Conservation (phyloP, 371 early-diverging fungal species). For the Actinomucor elegans region DNA sequence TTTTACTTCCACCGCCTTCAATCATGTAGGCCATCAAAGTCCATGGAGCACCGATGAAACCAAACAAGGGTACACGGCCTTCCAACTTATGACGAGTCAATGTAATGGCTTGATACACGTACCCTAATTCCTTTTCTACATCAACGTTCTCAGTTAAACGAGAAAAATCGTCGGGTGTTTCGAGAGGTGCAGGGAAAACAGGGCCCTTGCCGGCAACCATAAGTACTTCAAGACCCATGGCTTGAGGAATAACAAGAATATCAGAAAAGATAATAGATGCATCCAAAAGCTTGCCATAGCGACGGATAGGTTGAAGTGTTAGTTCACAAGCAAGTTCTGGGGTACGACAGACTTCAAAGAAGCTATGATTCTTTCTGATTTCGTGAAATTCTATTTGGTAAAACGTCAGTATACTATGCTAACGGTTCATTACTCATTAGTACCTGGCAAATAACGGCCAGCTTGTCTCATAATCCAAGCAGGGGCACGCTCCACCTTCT, state of each 20-base stretch:
- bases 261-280: constrained; percentile 98
- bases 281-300: constrained; percentile 88
- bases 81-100: constrained; percentile 84
- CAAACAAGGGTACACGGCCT: constrained; percentile 91
- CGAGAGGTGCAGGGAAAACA: constrained; percentile 85
- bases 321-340: constrained; percentile 93
- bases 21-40: constrained; percentile 98
- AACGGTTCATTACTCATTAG: background rate
- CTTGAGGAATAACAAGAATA: constrained; percentile 96
- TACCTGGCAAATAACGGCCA: constrained; percentile 95
- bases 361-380: constrained; percentile 83
- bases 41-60: constrained; percentile 98
- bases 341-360: constrained; percentile 93
- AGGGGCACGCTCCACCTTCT: constrained; percentile 86
- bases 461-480: constrained; percentile 99
- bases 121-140: constrained; percentile 72
- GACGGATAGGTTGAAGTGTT: constrained; percentile 95
- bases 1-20: constrained; percentile 97
- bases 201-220: constrained; percentile 96
- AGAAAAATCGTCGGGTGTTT: constrained; percentile 70
- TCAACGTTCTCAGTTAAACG: constrained; percentile 70
- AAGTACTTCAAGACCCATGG: constrained; percentile 90
- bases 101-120: constrained; percentile 96
- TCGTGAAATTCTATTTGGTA: constrained; percentile 78
- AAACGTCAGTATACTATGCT: background rate